Evolutionary conservation across 768 basidiomycete genomes (phyloP).

Genomic region (Hortiboletus campestris): DNA sequence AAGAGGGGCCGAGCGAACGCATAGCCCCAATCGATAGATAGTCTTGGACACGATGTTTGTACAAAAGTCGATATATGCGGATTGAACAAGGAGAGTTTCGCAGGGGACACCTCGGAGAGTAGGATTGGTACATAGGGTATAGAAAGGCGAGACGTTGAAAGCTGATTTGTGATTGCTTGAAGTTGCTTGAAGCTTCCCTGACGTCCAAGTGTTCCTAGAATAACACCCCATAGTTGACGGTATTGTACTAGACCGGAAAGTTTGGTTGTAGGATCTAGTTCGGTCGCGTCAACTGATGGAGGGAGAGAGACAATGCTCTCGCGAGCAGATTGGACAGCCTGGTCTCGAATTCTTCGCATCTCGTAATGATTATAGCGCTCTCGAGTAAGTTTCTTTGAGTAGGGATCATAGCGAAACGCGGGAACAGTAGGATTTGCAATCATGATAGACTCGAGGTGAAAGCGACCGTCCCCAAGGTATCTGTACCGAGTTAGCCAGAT

Average conservation of each 20-base stretch:
- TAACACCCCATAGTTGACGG: constrained; percentile 73
- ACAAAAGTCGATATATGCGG: constrained; percentile 86
- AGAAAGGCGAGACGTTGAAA: constrained; percentile 48
- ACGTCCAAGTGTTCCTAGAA: constrained; percentile 90
- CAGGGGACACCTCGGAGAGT: constrained; percentile 94
- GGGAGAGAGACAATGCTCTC: constrained; percentile 50
- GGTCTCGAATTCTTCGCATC: constrained; percentile 74
- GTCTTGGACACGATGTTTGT: constrained; percentile 93
- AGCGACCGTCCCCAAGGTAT: constrained; percentile 96
- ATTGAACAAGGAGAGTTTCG: constrained; percentile 83
- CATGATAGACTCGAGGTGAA: constrained; percentile 99
- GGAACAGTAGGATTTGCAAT: constrained; percentile 96
- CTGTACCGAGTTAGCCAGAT: constrained; percentile 39
- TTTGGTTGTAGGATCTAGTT: constrained; percentile 17
- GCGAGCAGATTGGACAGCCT: constrained; percentile 74
- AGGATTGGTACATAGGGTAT: constrained; percentile 88
- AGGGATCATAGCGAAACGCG: constrained; percentile 97
- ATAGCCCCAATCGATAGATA: constrained; percentile 99
- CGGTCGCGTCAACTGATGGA: constrained; percentile 5
- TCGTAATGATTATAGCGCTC: constrained; percentile 88
- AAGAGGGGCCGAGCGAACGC: constrained; percentile 88
- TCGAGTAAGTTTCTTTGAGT: constrained; percentile 93
- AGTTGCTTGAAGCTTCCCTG: constrained; percentile 93
- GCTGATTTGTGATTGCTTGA: constrained; percentile 76
- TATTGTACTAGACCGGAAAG: constrained; percentile 12